A percentile compares a stretch with the other conserved stretches of the same genome.
These are phyloP conservation scores for Colletotrichum sp. DNA, from an alignment of 2,329 filamentous ascomycete genomes.

Conservation along the genomic window DNA sequence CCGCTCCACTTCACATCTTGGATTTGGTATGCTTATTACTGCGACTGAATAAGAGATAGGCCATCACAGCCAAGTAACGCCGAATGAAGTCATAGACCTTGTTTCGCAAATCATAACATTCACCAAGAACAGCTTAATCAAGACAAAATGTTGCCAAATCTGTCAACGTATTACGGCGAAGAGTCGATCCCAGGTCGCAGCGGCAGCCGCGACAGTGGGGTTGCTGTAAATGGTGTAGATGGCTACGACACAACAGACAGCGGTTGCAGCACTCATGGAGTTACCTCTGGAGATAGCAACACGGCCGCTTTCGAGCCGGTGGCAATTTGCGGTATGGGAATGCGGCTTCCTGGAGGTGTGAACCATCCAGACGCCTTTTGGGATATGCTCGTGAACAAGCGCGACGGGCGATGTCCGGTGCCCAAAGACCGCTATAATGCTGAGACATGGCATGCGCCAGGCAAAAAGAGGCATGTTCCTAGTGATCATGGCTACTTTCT, in stretches of 20 bases:
- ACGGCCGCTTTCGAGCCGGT: background rate
- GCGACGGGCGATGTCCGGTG: background rate
- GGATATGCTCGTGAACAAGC: background rate
- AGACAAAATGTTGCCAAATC: background rate
- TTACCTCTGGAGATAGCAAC: background rate
- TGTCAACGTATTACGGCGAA: background rate
- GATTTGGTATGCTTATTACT: fast-evolving
- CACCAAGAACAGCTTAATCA: background rate
- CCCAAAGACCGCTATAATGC: slow-evolving; percentile 3
- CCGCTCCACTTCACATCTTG: background rate
- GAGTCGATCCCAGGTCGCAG: background rate
- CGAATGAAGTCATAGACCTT: background rate
- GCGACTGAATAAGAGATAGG: fast-evolving
- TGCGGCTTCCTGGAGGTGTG: background rate
- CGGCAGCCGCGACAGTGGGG: background rate
- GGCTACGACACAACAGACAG: background rate
- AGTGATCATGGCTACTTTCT: background rate
- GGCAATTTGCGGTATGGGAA: slow-evolving; percentile 1
- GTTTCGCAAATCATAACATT: background rate
- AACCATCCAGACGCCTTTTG: background rate
- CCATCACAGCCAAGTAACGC: background rate
- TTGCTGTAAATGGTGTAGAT: background rate
- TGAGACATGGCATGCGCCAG: background rate
- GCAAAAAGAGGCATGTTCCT: background rate
- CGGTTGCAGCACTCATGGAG: background rate